Evolutionary conservation across 1,139 yeast genomes (phyloP), one percentile per base, ranked within the genome.

Genomic region (Candida freyschussii): DNA sequence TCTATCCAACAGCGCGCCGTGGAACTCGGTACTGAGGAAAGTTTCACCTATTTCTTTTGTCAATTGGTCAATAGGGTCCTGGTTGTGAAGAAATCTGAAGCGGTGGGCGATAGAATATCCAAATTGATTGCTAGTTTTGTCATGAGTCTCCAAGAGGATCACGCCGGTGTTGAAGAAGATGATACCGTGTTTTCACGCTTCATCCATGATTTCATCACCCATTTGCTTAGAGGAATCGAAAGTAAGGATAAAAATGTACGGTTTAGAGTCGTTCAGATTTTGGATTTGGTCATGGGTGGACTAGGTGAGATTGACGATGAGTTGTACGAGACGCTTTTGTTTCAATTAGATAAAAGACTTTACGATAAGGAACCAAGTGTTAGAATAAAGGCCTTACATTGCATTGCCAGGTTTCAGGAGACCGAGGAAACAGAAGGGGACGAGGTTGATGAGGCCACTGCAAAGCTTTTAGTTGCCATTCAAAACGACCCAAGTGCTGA

Each of bases 401-500:
- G 94, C 9, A 60, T 89, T 30, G 75, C 95, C 1, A 66, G 87
- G 41, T 79, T 91, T 46, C 96, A 89, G 56, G 75, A 71, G 20
- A 66, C 67, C 29, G 74, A 65, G 26, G 64, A 60, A 1, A 67
- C 62, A 6, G 62, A 59, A 6, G 57, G 53, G 13, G 59, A 52
- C 8, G 58, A 51, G 26, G 44, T 62, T 11, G 65, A 65, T 28
- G 66, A 63, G 24, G 75, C 80, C n/a, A 70, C 76, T 2, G 64
- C 69, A 22, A 65, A 68, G 29, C 59, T 86, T 18, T 47, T 79
- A 23, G 52, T 61, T 14, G 70, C 81, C 0, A 62, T 87, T 48
- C 80, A 78, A 48, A 74, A 80, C 51, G 98, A 91, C 56, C 75
- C 86, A 3, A 79, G 80, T 47, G 78, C 96, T 1, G 98, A 91